Base-by-base conservation (phyloP, 2,329 filamentous ascomycete species). In the Monilinia fructigena region DNA sequence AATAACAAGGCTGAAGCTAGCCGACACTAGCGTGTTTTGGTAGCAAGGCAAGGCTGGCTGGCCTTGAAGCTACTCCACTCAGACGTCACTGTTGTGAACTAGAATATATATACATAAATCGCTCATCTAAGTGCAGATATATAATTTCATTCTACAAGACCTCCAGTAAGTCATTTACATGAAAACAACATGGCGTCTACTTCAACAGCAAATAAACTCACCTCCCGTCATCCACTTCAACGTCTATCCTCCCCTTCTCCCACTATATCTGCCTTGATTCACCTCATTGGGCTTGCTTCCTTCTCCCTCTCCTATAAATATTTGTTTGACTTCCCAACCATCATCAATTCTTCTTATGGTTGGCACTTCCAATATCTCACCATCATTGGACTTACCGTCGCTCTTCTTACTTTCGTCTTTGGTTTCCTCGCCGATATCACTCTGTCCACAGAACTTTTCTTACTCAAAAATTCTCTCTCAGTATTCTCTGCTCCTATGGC, bases 401-500 rank as follows among this genome's bases (percentile, higher is more conserved):
- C 88, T 0, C 81, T 85, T 14, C 71, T 82, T 55, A 89, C 86
- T 61, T 92, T 92, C 75, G 71, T 77, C 60, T 77, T 84, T 35
- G 90, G 85, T 4, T 78, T 89, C 5, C 74, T 88, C 47, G 87
- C 89, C 63, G 90, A 93, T 75, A 72, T 91, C 11, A 86, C 85
- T 0, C 75, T 85, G 35, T 87, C 81, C 47, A 78, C 77, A 1
- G 75, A 74, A n/a, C 79, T 91, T 16, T 92, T 92, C 77, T 75
- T 78, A 2, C 74, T 83, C 66, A 93, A 93, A 77, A 93, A 93
- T 75, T 78, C 82, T 3, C 78, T 92, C 45, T 83, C 87, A 5
- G 81, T 91, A 16, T 82, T 86, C 68, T 85, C 86, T 50, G 83
- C 89, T 12, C 90, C 90, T 0, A 79, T 93, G 67, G 89, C 91